Evolutionary conservation across 2,329 filamentous ascomycete genomes (phyloP).

Genomic region (Aspergillus unguis): DNA sequence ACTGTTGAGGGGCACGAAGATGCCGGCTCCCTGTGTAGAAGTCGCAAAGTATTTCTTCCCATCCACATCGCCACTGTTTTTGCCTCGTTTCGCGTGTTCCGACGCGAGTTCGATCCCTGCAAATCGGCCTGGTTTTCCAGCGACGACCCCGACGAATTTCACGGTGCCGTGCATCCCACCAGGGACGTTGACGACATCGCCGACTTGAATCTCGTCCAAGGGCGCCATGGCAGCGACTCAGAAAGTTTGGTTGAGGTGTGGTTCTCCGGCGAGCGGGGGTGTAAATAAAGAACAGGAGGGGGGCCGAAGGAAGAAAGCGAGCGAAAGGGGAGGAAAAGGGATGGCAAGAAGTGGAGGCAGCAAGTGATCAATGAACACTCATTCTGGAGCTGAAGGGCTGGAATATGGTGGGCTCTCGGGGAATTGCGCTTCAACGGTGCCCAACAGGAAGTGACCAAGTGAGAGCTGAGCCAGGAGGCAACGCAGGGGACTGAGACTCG

Average conservation of each 20-base stretch:
- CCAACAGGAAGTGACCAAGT: slow-evolving; percentile 3
- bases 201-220: slow-evolving; percentile 61
- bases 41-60: slow-evolving; percentile 81
- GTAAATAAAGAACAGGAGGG: slow-evolving; percentile 11
- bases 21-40: slow-evolving; percentile 73
- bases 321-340: slow-evolving; percentile 18
- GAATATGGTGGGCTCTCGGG: neutral
- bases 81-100: slow-evolving; percentile 78
- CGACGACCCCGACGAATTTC: slow-evolving; percentile 81
- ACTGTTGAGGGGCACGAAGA: slow-evolving; percentile 86
- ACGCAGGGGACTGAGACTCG: slow-evolving; percentile 6
- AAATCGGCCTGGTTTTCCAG: slow-evolving; percentile 86
- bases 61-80: slow-evolving; percentile 95
- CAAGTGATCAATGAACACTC: slow-evolving; percentile 18
- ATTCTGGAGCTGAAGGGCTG: slow-evolving; percentile 12
- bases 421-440: slow-evolving; percentile 11
- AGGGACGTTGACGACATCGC: slow-evolving; percentile 85
- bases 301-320: slow-evolving; percentile 14
- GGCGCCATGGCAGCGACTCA: slow-evolving; percentile 35
- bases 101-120: slow-evolving; percentile 83
- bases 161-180: slow-evolving; percentile 89
- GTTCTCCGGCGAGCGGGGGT: neutral
- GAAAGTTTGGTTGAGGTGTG: neutral
- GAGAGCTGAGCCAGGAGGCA: slow-evolving; percentile 9
- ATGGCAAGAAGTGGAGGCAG: slow-evolving; percentile 16